These are phyloP conservation scores for Aegle marmelos DNA, from an alignment of 345 rosid species.

Conservation along the genomic window DNA sequence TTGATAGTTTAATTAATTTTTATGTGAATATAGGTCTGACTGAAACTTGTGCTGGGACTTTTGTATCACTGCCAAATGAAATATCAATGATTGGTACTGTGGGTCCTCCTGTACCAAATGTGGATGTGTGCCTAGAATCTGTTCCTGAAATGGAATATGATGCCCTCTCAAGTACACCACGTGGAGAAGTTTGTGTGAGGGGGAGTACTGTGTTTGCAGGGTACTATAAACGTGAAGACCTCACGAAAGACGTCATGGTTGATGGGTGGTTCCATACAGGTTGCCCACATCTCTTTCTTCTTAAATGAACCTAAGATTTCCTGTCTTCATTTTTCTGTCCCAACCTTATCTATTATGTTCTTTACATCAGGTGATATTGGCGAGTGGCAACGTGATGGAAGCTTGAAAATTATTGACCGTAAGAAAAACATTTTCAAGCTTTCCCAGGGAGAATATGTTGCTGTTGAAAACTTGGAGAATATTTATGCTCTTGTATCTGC, in stretches of 20 bases:
- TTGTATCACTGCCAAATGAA: slow-evolving; percentile 84
- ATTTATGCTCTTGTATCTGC: slow-evolving; percentile 56
- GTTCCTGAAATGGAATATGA: slow-evolving; percentile 97
- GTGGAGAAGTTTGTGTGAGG: slow-evolving; percentile 85
- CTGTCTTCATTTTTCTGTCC: background rate
- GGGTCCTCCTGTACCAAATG: slow-evolving; percentile 97
- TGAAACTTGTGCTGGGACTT: slow-evolving; percentile 93
- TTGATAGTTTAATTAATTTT: slow-evolving; percentile 3
- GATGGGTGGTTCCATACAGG: slow-evolving; percentile 99
- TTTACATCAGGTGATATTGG: slow-evolving; percentile 78
- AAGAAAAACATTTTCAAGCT: slow-evolving; percentile 96
- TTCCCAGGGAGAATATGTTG: slow-evolving; percentile 98
- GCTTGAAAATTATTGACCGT: slow-evolving; percentile 88
- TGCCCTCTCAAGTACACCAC: slow-evolving; percentile 75
- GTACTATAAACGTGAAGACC: slow-evolving; percentile 88
- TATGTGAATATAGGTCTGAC: slow-evolving; percentile 63
- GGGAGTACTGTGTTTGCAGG: slow-evolving; percentile 83
- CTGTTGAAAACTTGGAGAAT: slow-evolving; percentile 95
- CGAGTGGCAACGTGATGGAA: slow-evolving; percentile 97
- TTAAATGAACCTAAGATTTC: background rate
- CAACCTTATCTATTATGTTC: background rate
- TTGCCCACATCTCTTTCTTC: slow-evolving; percentile 6
- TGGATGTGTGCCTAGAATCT: slow-evolving; percentile 83
- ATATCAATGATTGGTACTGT: slow-evolving; percentile 82
- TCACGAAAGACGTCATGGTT: slow-evolving; percentile 70